phyloP scores from a whole-genome alignment of 805 yeast species.

The Wickerhamiella spandovensis region DNA sequence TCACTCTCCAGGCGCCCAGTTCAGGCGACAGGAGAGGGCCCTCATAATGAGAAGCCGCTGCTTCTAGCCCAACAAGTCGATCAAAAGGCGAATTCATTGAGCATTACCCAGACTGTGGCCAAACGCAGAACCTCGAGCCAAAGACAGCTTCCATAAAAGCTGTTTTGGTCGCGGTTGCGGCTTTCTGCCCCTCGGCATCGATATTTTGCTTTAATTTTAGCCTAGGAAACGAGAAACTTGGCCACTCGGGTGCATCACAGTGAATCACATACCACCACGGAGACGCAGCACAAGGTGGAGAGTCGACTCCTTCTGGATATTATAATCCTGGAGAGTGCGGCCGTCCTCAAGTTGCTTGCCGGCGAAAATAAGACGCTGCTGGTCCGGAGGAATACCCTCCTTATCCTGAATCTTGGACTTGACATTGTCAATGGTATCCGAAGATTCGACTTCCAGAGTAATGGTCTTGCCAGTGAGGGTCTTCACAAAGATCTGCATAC shows the following conservation, averaged over 20 bases:
- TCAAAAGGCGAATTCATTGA: too few relatives aligned
- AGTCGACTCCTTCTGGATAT: conserved; percentile 88
- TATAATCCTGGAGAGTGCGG: conserved; percentile 83
- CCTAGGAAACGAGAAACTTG: background rate
- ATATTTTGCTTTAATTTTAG: background rate
- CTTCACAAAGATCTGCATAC: conserved; percentile 85
- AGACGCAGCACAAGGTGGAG: conserved; percentile 71
- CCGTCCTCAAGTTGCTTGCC: conserved; percentile 95
- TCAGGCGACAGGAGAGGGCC: background rate
- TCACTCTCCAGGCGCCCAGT: too few relatives aligned
- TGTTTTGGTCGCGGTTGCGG: too few relatives aligned
- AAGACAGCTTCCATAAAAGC: too few relatives aligned
- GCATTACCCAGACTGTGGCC: too few relatives aligned
- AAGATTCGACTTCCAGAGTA: conserved; percentile 78
- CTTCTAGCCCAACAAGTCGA: too few relatives aligned
- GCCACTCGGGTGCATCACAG: conserved; percentile 66
- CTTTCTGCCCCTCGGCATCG: too few relatives aligned
- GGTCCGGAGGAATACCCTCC: conserved; percentile 95
- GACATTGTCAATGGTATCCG: conserved; percentile 89
- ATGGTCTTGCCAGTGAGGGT: conserved; percentile 96
- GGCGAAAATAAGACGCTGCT: conserved; percentile 87
- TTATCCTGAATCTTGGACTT: conserved; percentile 89
- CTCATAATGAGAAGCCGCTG: background rate
- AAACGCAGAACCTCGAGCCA: too few relatives aligned
- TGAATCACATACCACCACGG: conserved; percentile 56